Conservation (phyloP, 1,284 basidiomycete genomes). For the Mycena citricolor region DNA sequence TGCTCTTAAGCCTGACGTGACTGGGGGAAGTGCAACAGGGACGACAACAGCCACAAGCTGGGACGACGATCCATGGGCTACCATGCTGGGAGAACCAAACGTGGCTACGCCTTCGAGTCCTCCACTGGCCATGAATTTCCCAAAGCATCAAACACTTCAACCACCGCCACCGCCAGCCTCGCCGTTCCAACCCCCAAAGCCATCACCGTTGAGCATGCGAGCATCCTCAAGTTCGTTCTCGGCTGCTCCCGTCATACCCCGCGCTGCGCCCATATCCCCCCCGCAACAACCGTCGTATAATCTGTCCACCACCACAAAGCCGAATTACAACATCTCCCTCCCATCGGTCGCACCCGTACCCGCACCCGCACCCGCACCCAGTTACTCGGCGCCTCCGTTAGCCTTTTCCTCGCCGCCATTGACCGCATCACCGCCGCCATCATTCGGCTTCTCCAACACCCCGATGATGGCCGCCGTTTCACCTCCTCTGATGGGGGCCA, state of each 20-base stretch:
- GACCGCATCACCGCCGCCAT: too few relatives aligned
- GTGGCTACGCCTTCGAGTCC: too few relatives aligned
- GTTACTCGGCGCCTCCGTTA: background rate
- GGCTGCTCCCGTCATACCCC: too few relatives aligned
- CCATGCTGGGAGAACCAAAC: constrained; percentile 70
- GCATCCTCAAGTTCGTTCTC: too few relatives aligned
- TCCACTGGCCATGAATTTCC: too few relatives aligned
- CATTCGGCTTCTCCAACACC: too few relatives aligned
- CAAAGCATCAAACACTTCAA: constrained; percentile 13
- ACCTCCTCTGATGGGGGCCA: constrained; percentile 23
- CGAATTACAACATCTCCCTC: constrained; percentile 20
- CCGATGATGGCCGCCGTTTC: constrained; percentile 25
- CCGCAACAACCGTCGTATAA: too few relatives aligned
- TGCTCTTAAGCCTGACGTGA: constrained; percentile 21
- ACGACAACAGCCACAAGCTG: constrained; percentile 52
- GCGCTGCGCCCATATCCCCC: too few relatives aligned
- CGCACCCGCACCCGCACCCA: constrained; percentile 5
- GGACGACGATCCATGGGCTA: constrained; percentile 82
- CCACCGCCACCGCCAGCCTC: constrained; percentile 21
- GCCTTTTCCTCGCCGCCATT: constrained; percentile 8
- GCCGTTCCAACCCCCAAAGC: constrained; percentile 20
- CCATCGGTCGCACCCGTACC: constrained; percentile 18
- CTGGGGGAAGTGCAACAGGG: too few relatives aligned
- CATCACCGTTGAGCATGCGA: too few relatives aligned
- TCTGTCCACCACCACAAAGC: too few relatives aligned